Evolutionary conservation across 2,329 filamentous ascomycete species (phyloP).

Genomic region (Spiromastix sp.): DNA sequence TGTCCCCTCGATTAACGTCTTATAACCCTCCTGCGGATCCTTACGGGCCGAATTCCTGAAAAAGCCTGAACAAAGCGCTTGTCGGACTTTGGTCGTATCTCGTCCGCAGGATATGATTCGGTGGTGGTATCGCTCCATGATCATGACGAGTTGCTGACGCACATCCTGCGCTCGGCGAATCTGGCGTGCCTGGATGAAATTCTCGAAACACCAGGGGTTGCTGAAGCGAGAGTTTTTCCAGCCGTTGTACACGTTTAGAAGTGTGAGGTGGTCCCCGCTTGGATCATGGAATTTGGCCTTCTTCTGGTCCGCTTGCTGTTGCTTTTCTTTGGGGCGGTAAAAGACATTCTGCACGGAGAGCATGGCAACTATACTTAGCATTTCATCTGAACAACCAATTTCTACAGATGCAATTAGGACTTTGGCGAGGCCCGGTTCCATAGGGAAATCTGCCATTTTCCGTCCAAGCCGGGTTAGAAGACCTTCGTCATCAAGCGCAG

Average conservation of each 20-base stretch:
- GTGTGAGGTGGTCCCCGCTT: constrained; percentile 83
- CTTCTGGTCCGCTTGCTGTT: constrained; percentile 91
- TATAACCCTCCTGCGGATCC: constrained; percentile 93
- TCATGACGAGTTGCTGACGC: constrained; percentile 79
- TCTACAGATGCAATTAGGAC: constrained; percentile 81
- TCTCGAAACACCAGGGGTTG: constrained; percentile 91
- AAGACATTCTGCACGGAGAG: constrained; percentile 79
- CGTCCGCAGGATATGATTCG: constrained; percentile 73
- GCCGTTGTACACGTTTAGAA: constrained; percentile 94
- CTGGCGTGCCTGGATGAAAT: constrained; percentile 86
- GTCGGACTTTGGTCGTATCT: constrained; percentile 75
- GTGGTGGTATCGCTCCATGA: constrained; percentile 87
- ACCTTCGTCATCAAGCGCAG: constrained; percentile 89
- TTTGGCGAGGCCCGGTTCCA: constrained; percentile 89
- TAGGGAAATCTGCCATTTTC: constrained; percentile 98
- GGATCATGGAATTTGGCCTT: constrained; percentile 96
- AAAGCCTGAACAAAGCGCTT: constrained; percentile 85
- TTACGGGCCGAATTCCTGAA: constrained; percentile 93
- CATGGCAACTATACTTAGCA: constrained; percentile 92
- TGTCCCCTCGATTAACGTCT: constrained; percentile 90
- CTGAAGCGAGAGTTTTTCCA: constrained; percentile 82
- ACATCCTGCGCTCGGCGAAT: constrained; percentile 90
- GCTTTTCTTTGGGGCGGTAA: constrained; percentile 95
- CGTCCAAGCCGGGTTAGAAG: constrained; percentile 81
- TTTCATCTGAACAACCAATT: constrained; percentile 81